Base-by-base conservation (phyloP, 1,284 basidiomycete genomes). In the Apiotrichum gracile region DNA sequence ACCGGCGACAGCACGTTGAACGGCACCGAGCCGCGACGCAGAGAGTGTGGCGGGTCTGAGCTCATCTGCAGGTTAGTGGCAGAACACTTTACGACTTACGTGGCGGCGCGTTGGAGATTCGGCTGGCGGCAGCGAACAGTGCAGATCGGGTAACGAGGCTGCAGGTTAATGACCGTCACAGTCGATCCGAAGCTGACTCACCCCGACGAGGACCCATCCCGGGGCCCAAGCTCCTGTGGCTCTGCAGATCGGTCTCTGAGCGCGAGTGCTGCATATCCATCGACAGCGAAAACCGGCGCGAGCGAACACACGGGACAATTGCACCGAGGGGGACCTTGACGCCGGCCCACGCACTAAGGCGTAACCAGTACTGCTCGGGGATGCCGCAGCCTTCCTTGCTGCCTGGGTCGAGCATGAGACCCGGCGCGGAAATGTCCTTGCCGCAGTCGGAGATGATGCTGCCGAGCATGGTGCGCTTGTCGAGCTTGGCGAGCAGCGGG, bases 321-420 rank as follows among this genome's bases (percentile, higher is more conserved):
- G 55, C 41, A 4, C 59, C 59, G 9, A 57, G 42, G 5, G 55
- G 59, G 9, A 61, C 55, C 45, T 61, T 61, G 41, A 60, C 58
- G 16, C 43, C 50, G 6, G 50, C 52, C 50, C 55, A 57, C 2
- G 47, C 25, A 1, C 47, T 40, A 2, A 61, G 47, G 12, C 40
- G 43, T 0, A 57, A 7, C 62, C 68, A 69, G 35, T 64, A 55
- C 24, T 58, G 52, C 39, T 70, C 69, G 0, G 71, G 71, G 25
- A 73, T 72, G n/a, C 71, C 69, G 43, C 67, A 68, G 1, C 71
- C 71, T 17, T 69, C 66, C 16, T 55, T 61, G 47, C 49, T 53
- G 46, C 47, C 39, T n/a, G 60, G 51, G 37, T 62, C 48, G 45
- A 64, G 41, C 44, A 55, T 55, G 46, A 67, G 47, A 21, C 54